Evolutionary conservation across 495 filamentous ascomycete genomes (phyloP), one percentile per base, ranked within the genome.

Genomic region (Daldinia vernicosa): DNA sequence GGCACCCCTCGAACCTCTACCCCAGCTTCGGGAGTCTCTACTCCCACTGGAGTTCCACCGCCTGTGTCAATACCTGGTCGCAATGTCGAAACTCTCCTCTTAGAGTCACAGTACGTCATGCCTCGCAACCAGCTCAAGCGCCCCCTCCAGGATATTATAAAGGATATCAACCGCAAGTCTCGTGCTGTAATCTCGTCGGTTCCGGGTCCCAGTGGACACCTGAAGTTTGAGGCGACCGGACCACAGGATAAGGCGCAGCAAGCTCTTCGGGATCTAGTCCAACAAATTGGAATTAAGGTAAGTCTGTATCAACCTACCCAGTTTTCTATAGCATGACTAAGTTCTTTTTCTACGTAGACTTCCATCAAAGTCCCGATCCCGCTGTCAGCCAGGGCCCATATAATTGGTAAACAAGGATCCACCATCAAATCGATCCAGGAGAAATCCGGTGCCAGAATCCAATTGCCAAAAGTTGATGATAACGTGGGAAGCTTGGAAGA

Each of bases 341-440:
- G 60, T 55, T 70, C 30, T 53, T 63, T 56, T 14, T 59, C 1
- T 22, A 30, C 40, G 15, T 22, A 94, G 92, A 89, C 91, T 86
- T 87, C 89, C 32, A 78, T 91, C 60, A 89, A 87, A 65, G 85
- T 97, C 27, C 85, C 92, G 3, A 90, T 99, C 63, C 95, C 95
- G 26, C 85, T 91, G 14, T 94, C 92, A 33, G 87, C 92, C 5
- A 89, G 93, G 53, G 85, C 93, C 14, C 89, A 93, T 77, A 92
- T 99, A 76, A 98, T 99, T 77, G 96, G 95, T 75, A 92, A 91
- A 58, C 88, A 91, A 77, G 96, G 96, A 60, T 84, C 91, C n/a
- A 94, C 90, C 40, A 92, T 99, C 74, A 93, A 97, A 76, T 88
- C 90, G 32, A 88, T 99, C 59, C 89, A 92, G 78, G 90, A 91